These are phyloP conservation scores for Torulaspora quercuum DNA, from an alignment of 805 yeast genomes.

Conservation along the genomic window DNA sequence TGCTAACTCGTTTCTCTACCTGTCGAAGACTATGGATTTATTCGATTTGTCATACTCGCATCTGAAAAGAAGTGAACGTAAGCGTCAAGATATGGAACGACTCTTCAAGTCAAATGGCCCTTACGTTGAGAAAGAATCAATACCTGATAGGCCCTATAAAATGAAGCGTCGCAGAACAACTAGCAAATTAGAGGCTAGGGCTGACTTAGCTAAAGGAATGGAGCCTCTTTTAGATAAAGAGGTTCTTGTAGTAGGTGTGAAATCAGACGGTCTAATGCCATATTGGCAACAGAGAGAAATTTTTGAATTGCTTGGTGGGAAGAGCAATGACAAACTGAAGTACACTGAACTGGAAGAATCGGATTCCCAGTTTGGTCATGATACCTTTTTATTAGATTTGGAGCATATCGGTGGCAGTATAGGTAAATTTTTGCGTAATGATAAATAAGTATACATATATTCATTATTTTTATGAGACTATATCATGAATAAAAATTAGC, in stretches of 20 bases:
- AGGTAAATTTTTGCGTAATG: slow-evolving; percentile 50
- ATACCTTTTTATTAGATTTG: slow-evolving; percentile 77
- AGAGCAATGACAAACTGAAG: slow-evolving; percentile 41
- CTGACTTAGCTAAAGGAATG: slow-evolving; percentile 68
- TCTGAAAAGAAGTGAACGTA: slow-evolving; percentile 42
- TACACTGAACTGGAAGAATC: slow-evolving; percentile 76
- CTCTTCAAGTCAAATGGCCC: slow-evolving; percentile 25
- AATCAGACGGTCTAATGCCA: slow-evolving; percentile 86
- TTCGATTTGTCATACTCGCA: slow-evolving; percentile 67
- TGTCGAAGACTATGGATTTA: slow-evolving; percentile 92
- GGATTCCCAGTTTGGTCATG: slow-evolving; percentile 83
- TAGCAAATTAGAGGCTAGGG: slow-evolving; percentile 52
- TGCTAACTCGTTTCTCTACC: slow-evolving; percentile 81
- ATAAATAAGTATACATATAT: slow-evolving; percentile 5
- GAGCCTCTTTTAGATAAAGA: slow-evolving; percentile 57
- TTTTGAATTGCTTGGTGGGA: slow-evolving; percentile 52
- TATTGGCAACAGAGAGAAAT: slow-evolving; percentile 92
- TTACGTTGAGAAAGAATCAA: slow-evolving; percentile 21
- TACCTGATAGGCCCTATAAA: slow-evolving; percentile 18
- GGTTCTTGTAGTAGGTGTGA: slow-evolving; percentile 83
- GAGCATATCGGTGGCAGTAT: slow-evolving; percentile 80
- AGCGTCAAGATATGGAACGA: slow-evolving; percentile 41
- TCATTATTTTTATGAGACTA: slow-evolving; percentile 5
- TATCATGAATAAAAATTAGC: slow-evolving; percentile 5
- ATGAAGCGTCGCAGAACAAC: slow-evolving; percentile 51